phyloP scores from a whole-genome alignment of 352 stramenopile species.

The Phytophthora boehmeriae region DNA sequence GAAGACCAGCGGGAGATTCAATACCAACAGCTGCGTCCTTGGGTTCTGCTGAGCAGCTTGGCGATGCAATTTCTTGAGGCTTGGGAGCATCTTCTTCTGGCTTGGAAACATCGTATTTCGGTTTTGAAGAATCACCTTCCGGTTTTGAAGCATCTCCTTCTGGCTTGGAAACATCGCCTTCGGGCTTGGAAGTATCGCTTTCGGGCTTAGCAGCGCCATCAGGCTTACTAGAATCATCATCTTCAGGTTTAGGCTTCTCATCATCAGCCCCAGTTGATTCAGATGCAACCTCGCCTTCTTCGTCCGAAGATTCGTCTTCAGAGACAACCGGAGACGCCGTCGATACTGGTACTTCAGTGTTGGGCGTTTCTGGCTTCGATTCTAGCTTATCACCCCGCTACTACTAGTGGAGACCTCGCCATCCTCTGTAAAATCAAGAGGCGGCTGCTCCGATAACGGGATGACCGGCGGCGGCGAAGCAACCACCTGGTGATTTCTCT shows the following conservation, averaged over 20 bases:
- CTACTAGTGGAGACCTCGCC: not conserved
- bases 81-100: too few relatives aligned
- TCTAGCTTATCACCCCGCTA: conserved; percentile 3
- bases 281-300: conserved; percentile 8
- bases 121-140: too few relatives aligned
- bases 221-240: conserved; percentile 9
- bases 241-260: not conserved
- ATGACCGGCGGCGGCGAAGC: conserved; percentile 26
- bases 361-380: not conserved
- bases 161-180: too few relatives aligned
- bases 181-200: too few relatives aligned
- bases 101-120: too few relatives aligned
- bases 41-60: conserved; percentile 15
- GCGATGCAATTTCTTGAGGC: conserved; percentile 2
- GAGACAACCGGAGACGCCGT: conserved; percentile 27
- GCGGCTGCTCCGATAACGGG: conserved; percentile 29
- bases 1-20: conserved; percentile 17
- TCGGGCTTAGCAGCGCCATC: conserved; percentile 2
- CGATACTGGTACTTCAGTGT: conserved; percentile 3
- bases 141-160: too few relatives aligned
- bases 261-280: not conserved
- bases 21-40: conserved; percentile 11
- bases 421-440: conserved; percentile 32
- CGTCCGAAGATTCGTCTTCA: conserved; percentile 22
- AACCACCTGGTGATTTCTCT: conserved; percentile 9